Base-by-base conservation (phyloP, 2,329 filamentous ascomycete species). In the Aspergillus sojae region DNA sequence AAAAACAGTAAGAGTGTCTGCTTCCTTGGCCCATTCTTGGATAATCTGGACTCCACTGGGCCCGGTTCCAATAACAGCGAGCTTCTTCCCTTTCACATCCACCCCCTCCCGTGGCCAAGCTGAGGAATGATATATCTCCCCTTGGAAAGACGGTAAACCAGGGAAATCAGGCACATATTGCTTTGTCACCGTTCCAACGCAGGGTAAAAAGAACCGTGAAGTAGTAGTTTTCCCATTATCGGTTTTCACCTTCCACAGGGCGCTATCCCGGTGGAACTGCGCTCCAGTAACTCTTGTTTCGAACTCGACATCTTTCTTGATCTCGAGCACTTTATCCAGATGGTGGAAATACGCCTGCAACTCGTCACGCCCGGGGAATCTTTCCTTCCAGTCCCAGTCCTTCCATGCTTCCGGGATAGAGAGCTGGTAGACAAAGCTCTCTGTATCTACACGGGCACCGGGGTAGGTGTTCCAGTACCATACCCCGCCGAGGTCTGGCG, bases 51-150 rank as follows among this genome's bases (percentile, higher is more conserved):
- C 79, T 1, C 81, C 85, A 7, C 82, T 83, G 43, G 84, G 83
- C 1, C 86, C 85, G 45, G 77, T 85, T 23, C 86, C 86, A 60
- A 88, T 81, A 19, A 88, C 73, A 2, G 82, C 80, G n/a, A 86
- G 83, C 10, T 76, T 76, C 65, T 85, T 85, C 16, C 77, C 81
- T 3, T 69, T 70, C 6, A 86, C 72, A 34, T 85, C 78, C 10
- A 85, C 74, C 1, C 57, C 65, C 5, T 79, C 77, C 12, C 81
- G 69, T 4, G 84, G 81, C 85, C 85, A 89, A 39, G 79, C 77
- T 0, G 86, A 82, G 0, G 84, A 84, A 69, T 89, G 86, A 46
- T 86, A 78, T 5, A 87, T 72, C 4, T 74, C 70, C 6, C 86
- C 86, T 58, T 80, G 74, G 75, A 86, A 89, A 5, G 58, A 63